Evolutionary conservation across 225 moss, liverwort and hornwort species (phyloP), one percentile per base, ranked within the genome.

Genomic region (Neckera pumila): DNA sequence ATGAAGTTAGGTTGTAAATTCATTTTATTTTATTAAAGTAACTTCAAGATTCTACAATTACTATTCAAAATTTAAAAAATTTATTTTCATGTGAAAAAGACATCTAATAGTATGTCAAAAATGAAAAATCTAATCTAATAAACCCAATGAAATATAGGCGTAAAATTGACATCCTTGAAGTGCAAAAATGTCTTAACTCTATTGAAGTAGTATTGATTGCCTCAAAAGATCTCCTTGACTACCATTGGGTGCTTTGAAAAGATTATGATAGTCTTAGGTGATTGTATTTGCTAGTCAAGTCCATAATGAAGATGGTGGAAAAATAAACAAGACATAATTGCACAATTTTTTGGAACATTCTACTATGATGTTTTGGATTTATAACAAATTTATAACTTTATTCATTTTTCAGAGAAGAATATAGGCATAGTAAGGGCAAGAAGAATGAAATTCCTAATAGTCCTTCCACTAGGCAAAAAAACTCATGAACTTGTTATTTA

Each of bases 21-120:
- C 18, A 7, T 69, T 22, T 3, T 2, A 12, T 7, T 38, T 7
- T 12, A 33, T 38, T 4, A 69, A 40, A 69, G 8, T 13, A 38
- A 69, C 38, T 38, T 23, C 23, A 23, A 38, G 7, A 14, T 14
- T 8, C 4, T 4, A 4, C 0, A 0, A 0, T 8, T 38, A 69
- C 13, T 40, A 69, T 40, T 38, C 5, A 69, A 69, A 69, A 69
- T 69, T 38, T 69, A 38, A 2, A 13, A 38, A 23, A 23, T 69
- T 69, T 8, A 38, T 40, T 69, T 38, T 69, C 12, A 23, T 13
- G 0, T 8, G 47, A 40, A 9, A 40, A 70, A 38, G 14, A 8
- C 14, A 38, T 38, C 7, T 67, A 12, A 38, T 38, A 21, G 1
- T 67, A 38, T 22, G 7, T 22, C 22, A 67, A 38, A 13, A 20